These are phyloP conservation scores for Arthrobotrys megalospora DNA, from an alignment of 2,329 filamentous ascomycete genomes.

Conservation along the genomic window DNA sequence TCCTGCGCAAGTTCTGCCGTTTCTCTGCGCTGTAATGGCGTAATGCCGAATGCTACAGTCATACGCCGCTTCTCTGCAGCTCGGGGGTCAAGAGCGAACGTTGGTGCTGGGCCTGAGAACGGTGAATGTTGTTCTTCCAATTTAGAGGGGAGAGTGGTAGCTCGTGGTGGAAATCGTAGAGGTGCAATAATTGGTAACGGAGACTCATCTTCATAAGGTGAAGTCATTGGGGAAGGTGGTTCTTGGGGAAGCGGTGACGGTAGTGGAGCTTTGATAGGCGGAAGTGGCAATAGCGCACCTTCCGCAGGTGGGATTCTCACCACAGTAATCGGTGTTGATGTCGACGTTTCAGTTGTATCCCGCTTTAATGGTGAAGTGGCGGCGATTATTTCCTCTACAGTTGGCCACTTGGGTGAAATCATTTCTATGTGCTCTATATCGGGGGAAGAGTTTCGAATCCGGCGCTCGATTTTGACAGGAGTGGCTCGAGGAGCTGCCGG, in stretches of 20 bases:
- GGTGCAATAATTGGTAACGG: conserved; percentile 9
- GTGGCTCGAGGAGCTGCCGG: background rate
- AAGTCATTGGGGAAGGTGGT: background rate
- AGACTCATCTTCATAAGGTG: background rate
- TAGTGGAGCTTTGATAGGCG: conserved; percentile 5
- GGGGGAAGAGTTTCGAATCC: background rate
- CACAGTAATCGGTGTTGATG: conserved; percentile 30
- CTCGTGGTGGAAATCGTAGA: background rate
- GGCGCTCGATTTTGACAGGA: background rate
- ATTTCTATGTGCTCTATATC: background rate
- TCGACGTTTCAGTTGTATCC: background rate
- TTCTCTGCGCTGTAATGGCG: conserved; percentile 49
- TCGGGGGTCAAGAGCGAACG: conserved; percentile 44
- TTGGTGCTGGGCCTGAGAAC: conserved; percentile 5
- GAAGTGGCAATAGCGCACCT: conserved; percentile 6
- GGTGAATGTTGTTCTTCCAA: conserved; percentile 5
- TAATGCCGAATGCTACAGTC: conserved; percentile 58
- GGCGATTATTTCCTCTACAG: conserved; percentile 24
- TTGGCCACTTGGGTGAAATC: conserved; percentile 22
- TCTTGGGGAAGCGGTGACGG: conserved; percentile 21
- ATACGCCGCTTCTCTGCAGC: conserved; percentile 52
- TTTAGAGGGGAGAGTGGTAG: background rate
- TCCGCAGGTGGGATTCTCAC: conserved; percentile 28
- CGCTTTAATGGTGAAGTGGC: background rate
- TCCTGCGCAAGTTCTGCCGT: conserved; percentile 54